These are phyloP conservation scores for Calonectria montana DNA, from an alignment of 2,329 filamentous ascomycete species.

Conservation along the genomic window DNA sequence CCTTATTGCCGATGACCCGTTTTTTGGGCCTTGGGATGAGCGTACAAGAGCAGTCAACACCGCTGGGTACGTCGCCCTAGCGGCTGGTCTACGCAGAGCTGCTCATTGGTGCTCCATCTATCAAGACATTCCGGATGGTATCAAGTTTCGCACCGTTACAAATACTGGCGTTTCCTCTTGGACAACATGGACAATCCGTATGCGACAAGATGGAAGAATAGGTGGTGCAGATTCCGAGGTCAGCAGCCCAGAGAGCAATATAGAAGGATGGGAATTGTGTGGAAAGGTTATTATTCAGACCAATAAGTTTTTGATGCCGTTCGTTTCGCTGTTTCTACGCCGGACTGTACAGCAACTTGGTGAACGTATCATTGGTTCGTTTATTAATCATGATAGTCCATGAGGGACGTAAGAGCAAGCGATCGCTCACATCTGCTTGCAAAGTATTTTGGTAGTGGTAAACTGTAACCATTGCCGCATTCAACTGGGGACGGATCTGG, in stretches of 20 bases:
- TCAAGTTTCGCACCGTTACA: not conserved
- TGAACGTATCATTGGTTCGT: not conserved
- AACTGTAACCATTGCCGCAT: too few relatives aligned
- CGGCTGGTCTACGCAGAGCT: not conserved
- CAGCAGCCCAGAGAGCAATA: not conserved
- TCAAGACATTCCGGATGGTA: not conserved
- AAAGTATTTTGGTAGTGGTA: too few relatives aligned
- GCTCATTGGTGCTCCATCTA: not conserved
- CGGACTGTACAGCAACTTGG: not conserved
- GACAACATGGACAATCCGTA: constrained; percentile 2
- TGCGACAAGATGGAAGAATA: not conserved
- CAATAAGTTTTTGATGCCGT: not conserved
- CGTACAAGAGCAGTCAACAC: not conserved
- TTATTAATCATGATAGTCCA: not conserved
- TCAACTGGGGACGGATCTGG: too few relatives aligned
- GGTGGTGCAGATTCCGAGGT: not conserved
- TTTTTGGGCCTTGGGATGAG: constrained; percentile 5
- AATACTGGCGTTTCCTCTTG: not conserved
- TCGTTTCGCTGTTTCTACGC: not conserved
- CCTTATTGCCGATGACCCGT: not conserved
- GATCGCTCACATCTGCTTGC: not conserved
- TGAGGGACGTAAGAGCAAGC: not conserved
- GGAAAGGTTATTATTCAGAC: not conserved
- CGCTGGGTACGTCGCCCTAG: not conserved
- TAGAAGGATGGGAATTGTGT: not conserved